Base-by-base conservation (phyloP, 2,329 filamentous ascomycete genomes). In the Trichoderma sp. region DNA sequence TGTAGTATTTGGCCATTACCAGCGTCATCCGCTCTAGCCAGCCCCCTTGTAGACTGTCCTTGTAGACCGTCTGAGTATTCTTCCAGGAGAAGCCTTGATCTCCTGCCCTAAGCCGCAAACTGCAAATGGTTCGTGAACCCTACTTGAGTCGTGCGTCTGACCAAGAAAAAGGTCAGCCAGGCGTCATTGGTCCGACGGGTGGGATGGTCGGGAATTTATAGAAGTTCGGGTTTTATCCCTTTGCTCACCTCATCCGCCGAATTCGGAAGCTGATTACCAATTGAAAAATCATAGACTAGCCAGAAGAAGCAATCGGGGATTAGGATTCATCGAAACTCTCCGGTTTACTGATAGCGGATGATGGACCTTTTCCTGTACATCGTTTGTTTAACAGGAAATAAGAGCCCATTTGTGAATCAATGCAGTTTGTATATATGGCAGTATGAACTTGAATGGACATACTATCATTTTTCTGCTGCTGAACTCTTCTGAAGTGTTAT, bases 201-300 rank as follows among this genome's bases (percentile, higher is more conserved):
- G 47, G 47, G 47, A 53, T 13, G 4, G n/a, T 53, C 47, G 47
- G 47, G 47, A 53, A 23, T 50, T 20, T 53, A 53, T 53, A 53
- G 20, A 12, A 53, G 3, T 53, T 53, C 20, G 47, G 47, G 17
- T 12, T 50, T n/a, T 50, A n/a, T 47, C 20, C 47, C 47, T 53
- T 23, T 23, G n/a, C 47, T 50, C 47, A 23, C 20, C 47, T 53
- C 20, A 53, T 1, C 20, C 47, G 47, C 47, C 47, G 20, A 39
- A 67, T 67, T 67, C 30, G 47, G 64, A 8, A 4, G 34, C 3
- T 59, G 67, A 62, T 69, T 69, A 69, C 57, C 39, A 69, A 69
- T 12, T 30, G 47, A 23, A 23, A 17, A 34, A 13, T 15, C n/a
- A 13, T 13, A 20, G 20, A 3, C 36, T 61, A 68, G 26, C 36